Evolutionary conservation across 2,329 filamentous ascomycete species (phyloP).

Genomic region (Fusarium secorum): DNA sequence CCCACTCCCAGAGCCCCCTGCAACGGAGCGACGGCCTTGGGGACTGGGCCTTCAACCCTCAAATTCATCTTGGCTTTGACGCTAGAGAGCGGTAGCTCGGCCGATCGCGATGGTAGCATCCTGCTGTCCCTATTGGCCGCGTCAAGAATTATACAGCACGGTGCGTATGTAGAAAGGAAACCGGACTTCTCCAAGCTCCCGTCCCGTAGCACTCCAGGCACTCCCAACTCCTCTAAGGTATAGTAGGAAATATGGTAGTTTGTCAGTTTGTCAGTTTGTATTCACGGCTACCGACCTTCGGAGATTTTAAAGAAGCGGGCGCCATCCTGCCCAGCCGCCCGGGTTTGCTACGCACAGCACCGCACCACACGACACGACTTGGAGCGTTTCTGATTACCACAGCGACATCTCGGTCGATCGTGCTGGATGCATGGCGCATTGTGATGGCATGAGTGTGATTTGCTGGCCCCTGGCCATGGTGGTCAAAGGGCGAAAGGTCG

Average conservation of each 20-base stretch:
- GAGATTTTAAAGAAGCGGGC: background rate
- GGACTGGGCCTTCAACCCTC: constrained; percentile 20
- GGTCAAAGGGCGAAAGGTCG: constrained; percentile 6
- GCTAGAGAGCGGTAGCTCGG: constrained; percentile 37
- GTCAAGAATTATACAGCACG: background rate
- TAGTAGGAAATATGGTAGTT: background rate
- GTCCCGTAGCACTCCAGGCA: background rate
- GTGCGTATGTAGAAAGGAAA: background rate
- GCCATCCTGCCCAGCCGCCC: constrained; percentile 6
- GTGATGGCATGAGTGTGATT: constrained; percentile 2
- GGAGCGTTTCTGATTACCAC: background rate
- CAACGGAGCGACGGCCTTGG: background rate
- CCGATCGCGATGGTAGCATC: constrained; percentile 31
- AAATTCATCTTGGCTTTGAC: constrained; percentile 38
- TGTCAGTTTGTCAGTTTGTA: background rate
- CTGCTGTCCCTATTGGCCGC: constrained; percentile 6
- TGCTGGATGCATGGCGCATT: constrained; percentile 1
- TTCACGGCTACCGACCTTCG: background rate
- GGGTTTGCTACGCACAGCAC: constrained; percentile 2
- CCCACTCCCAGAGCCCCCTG: constrained; percentile 10
- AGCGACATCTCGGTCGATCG: background rate
- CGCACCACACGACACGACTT: background rate
- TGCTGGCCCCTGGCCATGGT: background rate
- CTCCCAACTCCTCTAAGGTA: background rate
- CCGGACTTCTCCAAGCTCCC: background rate